Evolutionary conservation across 73 alveolate genomes (phyloP).

Genomic region (Diophrys appendiculata): DNA sequence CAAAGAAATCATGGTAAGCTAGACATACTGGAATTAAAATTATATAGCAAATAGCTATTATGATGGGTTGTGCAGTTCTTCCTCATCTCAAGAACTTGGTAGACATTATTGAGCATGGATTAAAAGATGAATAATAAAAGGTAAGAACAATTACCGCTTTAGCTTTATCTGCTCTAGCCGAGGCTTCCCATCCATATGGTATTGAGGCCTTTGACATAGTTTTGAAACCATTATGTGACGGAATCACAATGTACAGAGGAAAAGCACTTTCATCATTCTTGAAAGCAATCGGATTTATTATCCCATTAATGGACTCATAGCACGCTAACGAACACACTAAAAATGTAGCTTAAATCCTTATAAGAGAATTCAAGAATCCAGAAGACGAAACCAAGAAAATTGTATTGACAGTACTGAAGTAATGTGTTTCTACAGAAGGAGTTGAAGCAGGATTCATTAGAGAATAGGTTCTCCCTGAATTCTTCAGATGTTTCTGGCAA

Average conservation of each 20-base stretch:
- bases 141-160: constrained; percentile 99
- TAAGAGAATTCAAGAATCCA: constrained; percentile 94
- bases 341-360: constrained; percentile 85
- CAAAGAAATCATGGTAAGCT: constrained; percentile 99
- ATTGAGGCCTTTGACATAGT: constrained; percentile 99
- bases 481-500: constrained; percentile 82
- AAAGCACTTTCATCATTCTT: constrained; percentile 98
- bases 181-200: constrained; percentile 99
- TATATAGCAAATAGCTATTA: constrained; percentile 90
- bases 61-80: constrained; percentile 98
- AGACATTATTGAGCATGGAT: constrained; percentile 97
- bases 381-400: constrained; percentile 99
- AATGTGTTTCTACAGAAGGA: constrained; percentile 98
- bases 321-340: constrained; percentile 98
- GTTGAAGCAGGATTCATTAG: constrained; percentile 96
- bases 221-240: constrained; percentile 98
- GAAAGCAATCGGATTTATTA: constrained; percentile 99
- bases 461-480: constrained; percentile 84
- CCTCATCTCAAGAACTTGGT: constrained; percentile 98
- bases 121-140: constrained; percentile 93
- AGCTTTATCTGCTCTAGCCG: constrained; percentile 99
- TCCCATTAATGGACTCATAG: constrained; percentile 99
- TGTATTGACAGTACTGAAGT: constrained; percentile 97
- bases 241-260: constrained; percentile 96
- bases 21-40: constrained; percentile 99